Evolutionary conservation across 805 yeast species (phyloP).

Genomic region (Schizosaccharomyces japonicus): DNA sequence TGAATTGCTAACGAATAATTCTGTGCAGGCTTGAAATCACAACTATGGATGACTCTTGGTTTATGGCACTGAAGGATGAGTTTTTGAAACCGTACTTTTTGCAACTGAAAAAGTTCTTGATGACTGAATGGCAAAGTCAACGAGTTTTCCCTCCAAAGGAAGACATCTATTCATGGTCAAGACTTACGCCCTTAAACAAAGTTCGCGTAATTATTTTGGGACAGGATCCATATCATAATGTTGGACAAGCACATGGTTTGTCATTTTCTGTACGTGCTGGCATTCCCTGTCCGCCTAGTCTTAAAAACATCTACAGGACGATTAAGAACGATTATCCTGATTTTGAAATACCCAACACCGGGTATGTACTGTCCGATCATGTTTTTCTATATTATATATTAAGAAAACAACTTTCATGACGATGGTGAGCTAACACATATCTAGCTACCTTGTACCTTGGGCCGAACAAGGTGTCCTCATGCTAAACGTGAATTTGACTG

Average conservation of each 20-base stretch:
- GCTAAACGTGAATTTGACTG: conserved; percentile 74
- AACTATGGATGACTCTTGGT: conserved; percentile 60
- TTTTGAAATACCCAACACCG: conserved; percentile 34
- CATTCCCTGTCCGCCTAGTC: conserved; percentile 67
- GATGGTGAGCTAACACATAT: background rate
- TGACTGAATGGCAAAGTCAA: conserved; percentile 19
- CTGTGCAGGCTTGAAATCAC: conserved; percentile 32
- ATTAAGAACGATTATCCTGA: conserved; percentile 43
- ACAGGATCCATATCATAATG: conserved; percentile 89
- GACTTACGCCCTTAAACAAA: conserved; percentile 48
- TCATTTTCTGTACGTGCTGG: conserved; percentile 83
- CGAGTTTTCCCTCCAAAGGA: conserved; percentile 53
- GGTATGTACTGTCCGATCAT: background rate
- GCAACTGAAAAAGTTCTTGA: conserved; percentile 39
- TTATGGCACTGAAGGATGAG: conserved; percentile 40
- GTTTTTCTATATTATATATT: background rate
- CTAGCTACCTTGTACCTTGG: conserved; percentile 60
- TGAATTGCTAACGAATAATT: conserved; percentile 8
- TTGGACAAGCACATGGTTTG: conserved; percentile 84
- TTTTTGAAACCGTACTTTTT: conserved; percentile 70
- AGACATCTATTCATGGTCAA: conserved; percentile 78
- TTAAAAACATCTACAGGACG: conserved; percentile 67
- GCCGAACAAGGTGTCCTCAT: conserved; percentile 67
- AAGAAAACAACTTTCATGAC: conserved; percentile 7
- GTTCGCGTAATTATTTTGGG: conserved; percentile 70